Percentiles rank a stretch among this genome's conserved stretches.
These are phyloP conservation scores for Eleusine indica DNA, from an alignment of 176 grass and related monocot species.

Conservation along the genomic window DNA sequence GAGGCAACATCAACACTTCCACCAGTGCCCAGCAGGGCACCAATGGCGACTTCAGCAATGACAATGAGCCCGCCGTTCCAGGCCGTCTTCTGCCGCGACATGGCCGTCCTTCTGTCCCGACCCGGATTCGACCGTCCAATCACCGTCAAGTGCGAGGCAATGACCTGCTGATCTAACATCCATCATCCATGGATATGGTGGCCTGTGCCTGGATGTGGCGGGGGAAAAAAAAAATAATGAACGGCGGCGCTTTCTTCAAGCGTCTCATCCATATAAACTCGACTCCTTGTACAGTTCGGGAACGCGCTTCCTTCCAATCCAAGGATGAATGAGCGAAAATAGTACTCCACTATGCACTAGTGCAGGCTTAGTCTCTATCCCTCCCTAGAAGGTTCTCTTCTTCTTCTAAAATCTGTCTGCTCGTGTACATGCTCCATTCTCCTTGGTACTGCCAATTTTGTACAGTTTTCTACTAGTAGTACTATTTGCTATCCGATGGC, in stretches of 20 bases:
- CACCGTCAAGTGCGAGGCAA: conserved; percentile 74
- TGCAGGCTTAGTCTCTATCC: background rate
- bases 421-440: background rate
- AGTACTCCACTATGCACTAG: background rate
- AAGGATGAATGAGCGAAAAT: background rate
- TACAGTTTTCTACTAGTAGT: conserved; percentile 5
- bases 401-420: background rate
- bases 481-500: no score
- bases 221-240: no score
- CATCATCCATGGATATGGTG: no score
- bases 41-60: background rate
- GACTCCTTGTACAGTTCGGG: conserved; percentile 12
- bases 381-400: background rate
- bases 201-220: conserved; percentile 3
- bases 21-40: background rate
- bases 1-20: background rate
- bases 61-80: conserved; percentile 50
- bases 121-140: conserved; percentile 53
- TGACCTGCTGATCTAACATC: conserved; percentile 61
- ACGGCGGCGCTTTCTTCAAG: no score
- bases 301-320: background rate
- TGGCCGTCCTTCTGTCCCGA: conserved; percentile 68
- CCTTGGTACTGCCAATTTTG: conserved; percentile 20
- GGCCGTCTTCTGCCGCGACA: conserved; percentile 90
- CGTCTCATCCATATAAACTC: background rate